These are phyloP conservation scores for Moricandia arvensis DNA, from an alignment of 345 rosid genomes.

Conservation along the genomic window DNA sequence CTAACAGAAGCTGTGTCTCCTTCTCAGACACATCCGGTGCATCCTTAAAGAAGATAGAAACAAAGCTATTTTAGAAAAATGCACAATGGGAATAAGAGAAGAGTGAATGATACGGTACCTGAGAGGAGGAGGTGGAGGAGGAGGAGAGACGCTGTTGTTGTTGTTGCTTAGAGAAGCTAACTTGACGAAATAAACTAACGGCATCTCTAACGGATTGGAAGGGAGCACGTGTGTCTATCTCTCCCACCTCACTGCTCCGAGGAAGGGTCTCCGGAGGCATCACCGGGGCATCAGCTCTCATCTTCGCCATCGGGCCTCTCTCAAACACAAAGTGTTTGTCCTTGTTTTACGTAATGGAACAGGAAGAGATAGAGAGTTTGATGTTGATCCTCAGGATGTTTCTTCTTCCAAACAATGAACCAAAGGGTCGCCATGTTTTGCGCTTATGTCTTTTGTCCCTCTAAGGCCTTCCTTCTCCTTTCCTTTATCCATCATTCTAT, in stretches of 20 bases:
- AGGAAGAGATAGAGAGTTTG: conserved; percentile 1
- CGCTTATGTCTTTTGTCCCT: conserved; percentile 28
- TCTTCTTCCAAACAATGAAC: conserved; percentile 33
- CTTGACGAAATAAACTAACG: conserved; percentile 77
- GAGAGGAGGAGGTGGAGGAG: conserved; percentile 14
- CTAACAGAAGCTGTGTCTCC: conserved; percentile 58
- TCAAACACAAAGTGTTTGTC: conserved; percentile 6
- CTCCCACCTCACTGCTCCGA: conserved; percentile 69
- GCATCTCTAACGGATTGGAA: conserved; percentile 92
- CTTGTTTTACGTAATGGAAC: conserved; percentile 20
- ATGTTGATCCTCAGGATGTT: conserved; percentile 17
- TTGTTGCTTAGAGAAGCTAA: conserved; percentile 40
- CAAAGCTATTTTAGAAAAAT: background rate
- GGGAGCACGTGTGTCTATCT: conserved; percentile 87
- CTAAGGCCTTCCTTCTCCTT: conserved; percentile 21
- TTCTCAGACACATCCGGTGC: conserved; percentile 44
- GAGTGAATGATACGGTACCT: conserved; percentile 1
- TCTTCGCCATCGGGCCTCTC: conserved; percentile 46
- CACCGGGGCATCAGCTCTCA: conserved; percentile 32
- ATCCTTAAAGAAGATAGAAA: conserved; percentile 17
- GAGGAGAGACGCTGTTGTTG: conserved; percentile 30
- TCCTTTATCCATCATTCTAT: conserved; percentile 18
- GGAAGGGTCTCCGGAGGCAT: background rate
- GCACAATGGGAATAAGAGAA: background rate
- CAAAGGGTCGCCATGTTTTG: conserved; percentile 39